These are phyloP conservation scores for Mycena metata DNA, from an alignment of 768 basidiomycete species.

Conservation along the genomic window DNA sequence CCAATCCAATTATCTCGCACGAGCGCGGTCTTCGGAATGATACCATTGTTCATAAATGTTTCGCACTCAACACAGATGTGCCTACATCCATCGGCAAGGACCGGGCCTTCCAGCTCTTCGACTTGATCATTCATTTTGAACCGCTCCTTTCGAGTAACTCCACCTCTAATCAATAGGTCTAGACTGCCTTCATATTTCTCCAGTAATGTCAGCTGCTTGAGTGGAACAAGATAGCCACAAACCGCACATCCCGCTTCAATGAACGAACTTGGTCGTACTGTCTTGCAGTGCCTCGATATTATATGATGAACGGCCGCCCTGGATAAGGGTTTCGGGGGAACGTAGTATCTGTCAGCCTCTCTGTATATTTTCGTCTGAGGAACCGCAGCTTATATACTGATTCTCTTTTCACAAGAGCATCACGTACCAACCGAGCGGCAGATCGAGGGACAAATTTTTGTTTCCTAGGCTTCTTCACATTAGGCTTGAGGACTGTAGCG, in stretches of 20 bases:
- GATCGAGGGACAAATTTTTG: background rate
- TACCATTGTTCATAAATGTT: background rate
- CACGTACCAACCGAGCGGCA: background rate
- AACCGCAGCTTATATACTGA: background rate
- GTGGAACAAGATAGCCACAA: background rate
- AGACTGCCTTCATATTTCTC: background rate
- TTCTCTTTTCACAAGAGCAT: background rate
- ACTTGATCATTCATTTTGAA: background rate
- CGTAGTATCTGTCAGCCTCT: background rate
- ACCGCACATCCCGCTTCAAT: constrained; percentile 1
- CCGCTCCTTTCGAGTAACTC: background rate
- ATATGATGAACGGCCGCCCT: background rate
- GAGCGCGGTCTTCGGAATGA: background rate
- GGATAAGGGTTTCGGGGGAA: background rate
- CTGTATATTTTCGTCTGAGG: background rate
- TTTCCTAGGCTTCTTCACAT: background rate
- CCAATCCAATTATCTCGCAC: constrained; percentile 18
- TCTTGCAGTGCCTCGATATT: constrained; percentile 3
- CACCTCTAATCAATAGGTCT: background rate
- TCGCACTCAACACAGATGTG: too few relatives aligned
- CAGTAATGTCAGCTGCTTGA: background rate
- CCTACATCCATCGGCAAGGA: background rate
- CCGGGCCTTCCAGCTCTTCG: constrained; percentile 6
- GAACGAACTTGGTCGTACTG: background rate
- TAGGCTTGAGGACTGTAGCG: too few relatives aligned